Conservation (phyloP, 345 rosid species). For the Syzygium oleosum region DNA sequence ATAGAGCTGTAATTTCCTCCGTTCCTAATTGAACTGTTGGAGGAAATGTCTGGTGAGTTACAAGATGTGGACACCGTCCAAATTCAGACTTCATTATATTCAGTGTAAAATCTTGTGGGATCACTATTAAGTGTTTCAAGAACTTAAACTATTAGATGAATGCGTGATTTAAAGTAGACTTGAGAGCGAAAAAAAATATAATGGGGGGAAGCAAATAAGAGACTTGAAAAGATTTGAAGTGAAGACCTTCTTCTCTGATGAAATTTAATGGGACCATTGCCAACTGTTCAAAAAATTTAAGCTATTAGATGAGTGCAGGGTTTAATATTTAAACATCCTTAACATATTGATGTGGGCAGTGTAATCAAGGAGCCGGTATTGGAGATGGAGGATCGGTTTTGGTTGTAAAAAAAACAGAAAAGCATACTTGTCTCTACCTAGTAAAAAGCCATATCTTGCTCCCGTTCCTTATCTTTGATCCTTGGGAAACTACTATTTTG, state of each 20-base stretch:
- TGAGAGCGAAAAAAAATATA: neutral
- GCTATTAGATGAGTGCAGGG: neutral
- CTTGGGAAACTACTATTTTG: neutral
- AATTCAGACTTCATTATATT: neutral
- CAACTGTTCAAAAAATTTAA: neutral
- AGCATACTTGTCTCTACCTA: neutral
- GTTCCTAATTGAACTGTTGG: neutral
- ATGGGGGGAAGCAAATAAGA: neutral
- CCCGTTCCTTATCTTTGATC: neutral
- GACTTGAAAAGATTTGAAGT: neutral
- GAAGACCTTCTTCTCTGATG: neutral
- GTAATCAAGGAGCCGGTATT: neutral
- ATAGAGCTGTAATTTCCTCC: neutral
- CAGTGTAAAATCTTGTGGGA: neutral
- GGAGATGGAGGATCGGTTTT: neutral
- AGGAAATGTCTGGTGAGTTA: neutral
- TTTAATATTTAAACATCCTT: neutral
- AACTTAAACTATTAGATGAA: neutral
- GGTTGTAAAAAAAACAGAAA: neutral
- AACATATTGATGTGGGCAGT: neutral
- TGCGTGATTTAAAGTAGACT: neutral
- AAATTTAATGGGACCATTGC: neutral
- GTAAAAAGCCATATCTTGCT: neutral
- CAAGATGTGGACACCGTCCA: neutral
- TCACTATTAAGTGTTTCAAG: neutral